Evolutionary conservation across 106 monocot species (phyloP).

Genomic region (Acorus gramineus): DNA sequence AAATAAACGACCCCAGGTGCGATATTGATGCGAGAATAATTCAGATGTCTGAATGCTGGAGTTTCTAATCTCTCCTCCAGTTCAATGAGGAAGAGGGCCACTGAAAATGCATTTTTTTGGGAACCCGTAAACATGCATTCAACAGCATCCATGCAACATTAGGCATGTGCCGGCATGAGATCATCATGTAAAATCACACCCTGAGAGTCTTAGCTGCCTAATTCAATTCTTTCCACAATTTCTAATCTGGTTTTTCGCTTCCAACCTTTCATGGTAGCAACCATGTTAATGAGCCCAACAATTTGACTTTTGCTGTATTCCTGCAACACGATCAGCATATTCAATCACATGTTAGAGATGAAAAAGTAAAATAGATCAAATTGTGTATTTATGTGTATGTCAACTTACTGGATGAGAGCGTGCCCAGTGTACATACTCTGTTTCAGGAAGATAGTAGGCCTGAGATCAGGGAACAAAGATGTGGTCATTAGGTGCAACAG

Average conservation of each 20-base stretch:
- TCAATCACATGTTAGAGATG: too few species aligned
- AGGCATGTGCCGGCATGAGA: too few species aligned
- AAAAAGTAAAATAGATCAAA: not conserved
- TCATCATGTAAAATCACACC: not conserved
- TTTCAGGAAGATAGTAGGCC: conserved; percentile 99
- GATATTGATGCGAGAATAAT: too few species aligned
- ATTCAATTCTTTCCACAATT: conserved; percentile 75
- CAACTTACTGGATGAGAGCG: conserved; percentile 68
- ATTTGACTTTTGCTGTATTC: conserved; percentile 74
- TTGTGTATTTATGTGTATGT: too few species aligned
- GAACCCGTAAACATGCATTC: too few species aligned
- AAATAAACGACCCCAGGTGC: too few species aligned
- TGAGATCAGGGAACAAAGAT: conserved; percentile 6
- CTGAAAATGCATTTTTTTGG: too few species aligned
- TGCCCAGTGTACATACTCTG: conserved; percentile 96
- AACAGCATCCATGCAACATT: too few species aligned
- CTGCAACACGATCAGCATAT: conserved; percentile 24
- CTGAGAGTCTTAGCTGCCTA: conserved; percentile 25
- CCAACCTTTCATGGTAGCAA: conserved; percentile 85
- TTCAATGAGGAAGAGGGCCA: too few species aligned
- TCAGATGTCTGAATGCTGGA: too few species aligned
- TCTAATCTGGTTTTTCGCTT: conserved; percentile 85
- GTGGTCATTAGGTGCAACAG: too few species aligned
- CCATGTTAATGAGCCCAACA: conserved; percentile 75
- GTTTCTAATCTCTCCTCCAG: too few species aligned